These are phyloP conservation scores for Kwoniella sp. DNA, from an alignment of 768 basidiomycete genomes.

Conservation along the genomic window DNA sequence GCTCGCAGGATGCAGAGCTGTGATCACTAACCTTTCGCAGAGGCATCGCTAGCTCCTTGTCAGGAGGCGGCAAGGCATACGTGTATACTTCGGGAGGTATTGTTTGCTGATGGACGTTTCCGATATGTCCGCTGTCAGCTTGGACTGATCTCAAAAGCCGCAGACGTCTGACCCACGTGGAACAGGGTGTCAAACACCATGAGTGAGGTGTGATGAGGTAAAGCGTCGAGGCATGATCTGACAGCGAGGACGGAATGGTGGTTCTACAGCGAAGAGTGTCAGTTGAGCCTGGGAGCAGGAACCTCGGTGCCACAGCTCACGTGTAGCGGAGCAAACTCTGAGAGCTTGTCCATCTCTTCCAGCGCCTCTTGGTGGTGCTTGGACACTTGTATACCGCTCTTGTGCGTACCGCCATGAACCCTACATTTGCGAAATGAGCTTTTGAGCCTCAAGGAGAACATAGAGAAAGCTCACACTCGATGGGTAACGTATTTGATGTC, in stretches of 20 bases:
- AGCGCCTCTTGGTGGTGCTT: slow-evolving; percentile 73
- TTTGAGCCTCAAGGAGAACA: slow-evolving; percentile 53
- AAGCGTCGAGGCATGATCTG: slow-evolving; percentile 62
- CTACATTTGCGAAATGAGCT: slow-evolving; percentile 55
- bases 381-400: slow-evolving; percentile 70
- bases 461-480: slow-evolving; percentile 47
- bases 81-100: slow-evolving; percentile 75
- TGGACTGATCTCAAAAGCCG: background rate
- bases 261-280: slow-evolving; percentile 47
- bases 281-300: slow-evolving; percentile 14
- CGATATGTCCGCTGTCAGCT: slow-evolving; percentile 6
- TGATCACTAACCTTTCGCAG: slow-evolving; percentile 64
- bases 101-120: slow-evolving; percentile 59
- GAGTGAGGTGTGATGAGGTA: slow-evolving; percentile 72
- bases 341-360: slow-evolving; percentile 68
- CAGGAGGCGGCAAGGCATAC: slow-evolving; percentile 66
- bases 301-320: slow-evolving; percentile 45
- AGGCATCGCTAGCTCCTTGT: slow-evolving; percentile 67
- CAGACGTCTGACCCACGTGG: slow-evolving; percentile 33
- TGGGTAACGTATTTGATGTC: slow-evolving; percentile 57
- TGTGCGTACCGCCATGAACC: slow-evolving; percentile 83
- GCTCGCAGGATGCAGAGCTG: background rate
- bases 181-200: slow-evolving; percentile 83
- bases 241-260: slow-evolving; percentile 59
- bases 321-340: slow-evolving; percentile 71